Evolutionary conservation across 2,329 filamentous ascomycete species (phyloP), one percentile per base, ranked within the genome.

Genomic region (Apiospora kogelbergensis): DNA sequence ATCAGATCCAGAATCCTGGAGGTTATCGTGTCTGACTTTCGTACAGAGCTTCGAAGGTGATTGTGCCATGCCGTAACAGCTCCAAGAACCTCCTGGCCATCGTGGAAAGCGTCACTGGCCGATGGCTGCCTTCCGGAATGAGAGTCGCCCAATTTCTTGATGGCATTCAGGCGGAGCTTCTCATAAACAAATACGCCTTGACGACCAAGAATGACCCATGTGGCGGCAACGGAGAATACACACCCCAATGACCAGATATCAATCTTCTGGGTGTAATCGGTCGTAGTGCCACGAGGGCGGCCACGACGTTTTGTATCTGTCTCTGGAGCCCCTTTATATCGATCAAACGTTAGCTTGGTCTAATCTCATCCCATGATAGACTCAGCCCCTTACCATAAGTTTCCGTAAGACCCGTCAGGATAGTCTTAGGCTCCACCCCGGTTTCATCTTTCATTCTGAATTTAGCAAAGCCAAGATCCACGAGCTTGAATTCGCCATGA

Each of bases 211-310:
- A 80, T 75, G 7, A 79, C 72, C 75, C 80, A 83, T 0, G 80
- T 81, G 1, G 80, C 81, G 5, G 78, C 77, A 1, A 79, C 71
- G 0, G 81, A 82, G 26, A 82, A 71, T 0, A 82, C 79, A 53
- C 81, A 82, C 0, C 78, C 79, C 9, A 80, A 70, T 2, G 81
- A 82, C 81, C 81, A 83, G 0, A 76, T 78, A 63, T 83, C 81
- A 10, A 30, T 68, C 48, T 20, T 44, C 60, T 33, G 26, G 44
- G 24, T 63, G 48, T 37, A 60, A 46, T 63, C 20, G 70, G 48
- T 72, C 71, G 7, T 10, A 0, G 63, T 65, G 40, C 22, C 63
- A 13, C 63, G 13, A 3, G 4, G 40, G 1, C 53, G 53, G 17
- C 1, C 7, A 37, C 53, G 40, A 40, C 63, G 33, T 24, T 15